Evolutionary conservation across 108 stramenopile species (phyloP).

Genomic region (Cyclotella atomus): DNA sequence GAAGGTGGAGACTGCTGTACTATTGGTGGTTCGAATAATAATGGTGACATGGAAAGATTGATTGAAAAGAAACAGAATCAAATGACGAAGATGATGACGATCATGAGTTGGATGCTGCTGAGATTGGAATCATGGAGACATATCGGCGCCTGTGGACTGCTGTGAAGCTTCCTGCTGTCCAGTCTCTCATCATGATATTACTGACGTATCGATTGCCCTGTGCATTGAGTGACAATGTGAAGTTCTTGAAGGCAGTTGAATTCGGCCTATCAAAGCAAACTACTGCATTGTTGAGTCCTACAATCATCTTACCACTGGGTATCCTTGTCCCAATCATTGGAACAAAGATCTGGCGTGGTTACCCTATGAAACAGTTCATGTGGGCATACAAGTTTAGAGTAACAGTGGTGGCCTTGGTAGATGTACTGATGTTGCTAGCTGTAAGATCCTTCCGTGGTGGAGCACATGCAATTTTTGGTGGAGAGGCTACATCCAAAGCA

Average conservation of each 20-base stretch:
- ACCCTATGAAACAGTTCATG: conserved; percentile 85
- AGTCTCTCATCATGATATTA: conserved; percentile 81
- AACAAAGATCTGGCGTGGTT: conserved; percentile 75
- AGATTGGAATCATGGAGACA: conserved; percentile 82
- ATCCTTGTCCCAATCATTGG: conserved; percentile 48
- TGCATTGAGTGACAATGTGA: conserved; percentile 88
- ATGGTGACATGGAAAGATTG: conserved; percentile 35
- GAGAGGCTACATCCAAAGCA: conserved; percentile 29
- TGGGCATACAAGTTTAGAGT: conserved; percentile 84
- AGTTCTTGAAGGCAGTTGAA: conserved; percentile 90
- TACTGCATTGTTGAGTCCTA: conserved; percentile 83
- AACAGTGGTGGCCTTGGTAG: conserved; percentile 76
- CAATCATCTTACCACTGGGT: conserved; percentile 86
- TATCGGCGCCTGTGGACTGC: conserved; percentile 87
- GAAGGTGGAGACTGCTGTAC: conserved; percentile 14
- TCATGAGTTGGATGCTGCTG: conserved; percentile 85
- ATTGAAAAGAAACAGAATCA: conserved; percentile 19
- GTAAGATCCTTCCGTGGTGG: conserved; percentile 46
- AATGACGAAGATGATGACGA: conserved; percentile 54
- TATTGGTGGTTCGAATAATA: neutral
- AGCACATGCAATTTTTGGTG: conserved; percentile 23
- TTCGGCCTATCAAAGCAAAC: conserved; percentile 85
- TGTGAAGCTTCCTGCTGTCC: conserved; percentile 89
- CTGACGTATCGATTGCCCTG: conserved; percentile 88
- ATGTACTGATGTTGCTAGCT: conserved; percentile 74